phyloP scores from a whole-genome alignment of 2,329 filamentous ascomycete species.

The Sarocladium oryzae region DNA sequence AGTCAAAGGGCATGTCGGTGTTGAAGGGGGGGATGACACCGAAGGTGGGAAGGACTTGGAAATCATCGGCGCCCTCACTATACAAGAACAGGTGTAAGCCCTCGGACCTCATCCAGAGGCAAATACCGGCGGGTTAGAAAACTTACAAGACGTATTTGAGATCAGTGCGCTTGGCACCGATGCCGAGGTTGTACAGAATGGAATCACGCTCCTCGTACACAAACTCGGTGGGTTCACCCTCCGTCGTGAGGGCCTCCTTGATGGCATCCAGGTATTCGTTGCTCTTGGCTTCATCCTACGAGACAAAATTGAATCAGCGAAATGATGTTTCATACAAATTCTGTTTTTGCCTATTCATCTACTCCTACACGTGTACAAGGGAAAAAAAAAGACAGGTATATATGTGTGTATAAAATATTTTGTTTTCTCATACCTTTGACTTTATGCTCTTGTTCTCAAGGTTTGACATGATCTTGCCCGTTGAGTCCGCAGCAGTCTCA shows the following conservation, averaged over 20 bases:
- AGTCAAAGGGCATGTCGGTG: conserved; percentile 70
- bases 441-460: conserved; percentile 63
- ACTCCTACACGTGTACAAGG: conserved; percentile 10
- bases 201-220: conserved; percentile 79
- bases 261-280: conserved; percentile 70
- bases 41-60: conserved; percentile 91
- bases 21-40: conserved; percentile 94
- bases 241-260: conserved; percentile 63
- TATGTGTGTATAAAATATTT: conserved; percentile 16
- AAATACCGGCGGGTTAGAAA: neutral
- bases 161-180: conserved; percentile 87
- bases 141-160: conserved; percentile 72
- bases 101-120: neutral
- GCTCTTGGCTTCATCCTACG: conserved; percentile 30
- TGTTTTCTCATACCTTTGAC: conserved; percentile 49
- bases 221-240: conserved; percentile 68
- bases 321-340: neutral
- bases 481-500: conserved; percentile 65
- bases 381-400: neutral
- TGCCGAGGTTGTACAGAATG: conserved; percentile 91
- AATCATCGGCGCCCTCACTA: conserved; percentile 75
- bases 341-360: conserved; percentile 1
- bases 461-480: conserved; percentile 75
- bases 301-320: neutral
- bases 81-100: neutral